Conservation (phyloP, 2,329 filamentous ascomycete genomes). For the Penicillium sp. region DNA sequence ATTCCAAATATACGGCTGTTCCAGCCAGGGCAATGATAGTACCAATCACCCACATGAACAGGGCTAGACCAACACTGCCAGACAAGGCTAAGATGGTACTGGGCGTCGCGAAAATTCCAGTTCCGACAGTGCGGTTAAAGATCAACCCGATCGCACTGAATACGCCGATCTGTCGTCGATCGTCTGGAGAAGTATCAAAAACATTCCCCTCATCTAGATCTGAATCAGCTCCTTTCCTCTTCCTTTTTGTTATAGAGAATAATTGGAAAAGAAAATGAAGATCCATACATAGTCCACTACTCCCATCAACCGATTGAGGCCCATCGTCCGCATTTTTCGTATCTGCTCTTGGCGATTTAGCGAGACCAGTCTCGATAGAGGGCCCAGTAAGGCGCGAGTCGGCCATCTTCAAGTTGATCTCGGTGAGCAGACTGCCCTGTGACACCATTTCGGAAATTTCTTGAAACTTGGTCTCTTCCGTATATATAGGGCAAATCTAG, state of each 20-base stretch:
- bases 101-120: constrained; percentile 56
- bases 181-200: constrained; percentile 39
- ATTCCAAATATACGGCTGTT: constrained; percentile 53
- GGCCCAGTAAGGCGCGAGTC: neutral
- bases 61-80: constrained; percentile 51
- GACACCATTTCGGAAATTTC: neutral
- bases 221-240: neutral
- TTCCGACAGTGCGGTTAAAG: constrained; percentile 55
- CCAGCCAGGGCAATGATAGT: constrained; percentile 53
- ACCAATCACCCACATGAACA: constrained; percentile 56
- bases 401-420: neutral
- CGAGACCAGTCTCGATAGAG: neutral
- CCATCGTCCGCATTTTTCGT: neutral
- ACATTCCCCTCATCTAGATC: constrained; percentile 41
- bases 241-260: too few relatives aligned
- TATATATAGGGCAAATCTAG: neutral
- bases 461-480: neutral
- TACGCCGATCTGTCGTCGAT: constrained; percentile 45
- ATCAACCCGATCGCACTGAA: constrained; percentile 51
- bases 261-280: neutral
- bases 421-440: neutral
- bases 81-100: constrained; percentile 50
- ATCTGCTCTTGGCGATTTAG: neutral
- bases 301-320: neutral
- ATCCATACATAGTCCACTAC: neutral